Percentiles rank a stretch among this genome's conserved stretches.
These are phyloP conservation scores for Boletus bicolor DNA, from an alignment of 768 basidiomycete genomes.

Conservation along the genomic window DNA sequence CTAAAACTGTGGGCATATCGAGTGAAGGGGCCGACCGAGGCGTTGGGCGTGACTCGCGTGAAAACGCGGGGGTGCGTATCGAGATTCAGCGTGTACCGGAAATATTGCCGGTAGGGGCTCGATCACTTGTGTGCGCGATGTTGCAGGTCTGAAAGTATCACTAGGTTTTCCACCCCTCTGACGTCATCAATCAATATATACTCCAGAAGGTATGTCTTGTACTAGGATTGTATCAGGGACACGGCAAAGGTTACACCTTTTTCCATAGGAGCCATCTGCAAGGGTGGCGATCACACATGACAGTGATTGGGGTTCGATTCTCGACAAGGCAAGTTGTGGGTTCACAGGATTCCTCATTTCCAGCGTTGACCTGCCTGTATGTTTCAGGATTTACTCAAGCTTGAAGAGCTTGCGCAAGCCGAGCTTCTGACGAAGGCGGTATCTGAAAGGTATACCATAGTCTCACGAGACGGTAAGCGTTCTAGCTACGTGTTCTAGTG, in stretches of 20 bases:
- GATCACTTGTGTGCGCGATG: neutral
- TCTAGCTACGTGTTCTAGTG: neutral
- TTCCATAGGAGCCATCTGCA: slow-evolving; percentile 19
- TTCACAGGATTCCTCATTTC: neutral
- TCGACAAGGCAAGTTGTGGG: slow-evolving; percentile 11
- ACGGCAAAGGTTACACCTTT: neutral
- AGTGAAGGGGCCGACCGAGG: neutral
- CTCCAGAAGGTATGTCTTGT: slow-evolving; percentile 13
- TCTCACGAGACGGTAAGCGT: slow-evolving; percentile 11
- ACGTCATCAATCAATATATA: slow-evolving; percentile 25
- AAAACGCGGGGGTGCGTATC: neutral
- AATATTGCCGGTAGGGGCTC: slow-evolving; percentile 14
- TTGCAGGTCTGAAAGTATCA: neutral
- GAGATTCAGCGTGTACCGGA: slow-evolving; percentile 19
- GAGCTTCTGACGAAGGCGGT: slow-evolving; percentile 10
- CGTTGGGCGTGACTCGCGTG: neutral
- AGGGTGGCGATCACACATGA: slow-evolving; percentile 27
- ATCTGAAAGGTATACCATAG: slow-evolving; percentile 10
- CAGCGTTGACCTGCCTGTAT: neutral
- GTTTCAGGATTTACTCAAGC: slow-evolving; percentile 9
- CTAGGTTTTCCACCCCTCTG: slow-evolving; percentile 26
- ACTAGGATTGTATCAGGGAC: neutral
- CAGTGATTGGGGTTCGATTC: slow-evolving; percentile 19
- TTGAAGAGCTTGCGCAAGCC: slow-evolving; percentile 10
- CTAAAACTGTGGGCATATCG: slow-evolving; percentile 12